Conservation (phyloP, 2,329 filamentous ascomycete genomes). For the Fusarium cicatricum region DNA sequence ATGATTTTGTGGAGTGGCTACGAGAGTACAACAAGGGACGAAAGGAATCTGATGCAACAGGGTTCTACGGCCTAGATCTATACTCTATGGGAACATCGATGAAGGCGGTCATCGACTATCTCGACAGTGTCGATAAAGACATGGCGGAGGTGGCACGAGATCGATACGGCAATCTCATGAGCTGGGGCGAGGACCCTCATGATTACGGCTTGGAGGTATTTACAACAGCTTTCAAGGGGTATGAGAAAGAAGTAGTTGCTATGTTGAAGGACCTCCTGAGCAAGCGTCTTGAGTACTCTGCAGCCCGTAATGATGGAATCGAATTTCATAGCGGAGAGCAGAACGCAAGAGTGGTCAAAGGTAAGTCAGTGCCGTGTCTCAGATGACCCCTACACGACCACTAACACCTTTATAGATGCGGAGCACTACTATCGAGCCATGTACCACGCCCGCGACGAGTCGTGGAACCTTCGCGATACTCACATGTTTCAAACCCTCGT, state of each 20-base stretch:
- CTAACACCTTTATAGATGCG: slow-evolving; percentile 5
- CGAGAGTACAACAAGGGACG: slow-evolving; percentile 17
- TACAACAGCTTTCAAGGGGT: slow-evolving; percentile 17
- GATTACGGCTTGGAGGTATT: slow-evolving; percentile 27
- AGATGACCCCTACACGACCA: too few relatives aligned
- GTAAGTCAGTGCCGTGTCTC: not conserved
- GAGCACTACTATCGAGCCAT: slow-evolving; percentile 29
- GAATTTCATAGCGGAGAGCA: slow-evolving; percentile 26
- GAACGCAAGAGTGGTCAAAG: slow-evolving; percentile 25
- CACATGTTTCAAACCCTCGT: slow-evolving; percentile 26
- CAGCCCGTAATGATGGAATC: slow-evolving; percentile 1
- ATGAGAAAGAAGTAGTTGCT: slow-evolving; percentile 13
- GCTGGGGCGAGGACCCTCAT: slow-evolving; percentile 23
- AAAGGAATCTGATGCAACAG: slow-evolving; percentile 2
- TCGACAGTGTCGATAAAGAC: slow-evolving; percentile 23
- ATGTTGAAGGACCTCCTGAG: slow-evolving; percentile 18
- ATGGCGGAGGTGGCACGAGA: slow-evolving; percentile 25
- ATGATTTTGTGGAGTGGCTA: slow-evolving; percentile 27
- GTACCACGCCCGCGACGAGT: slow-evolving; percentile 23
- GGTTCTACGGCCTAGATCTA: slow-evolving; percentile 21
- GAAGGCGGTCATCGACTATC: slow-evolving; percentile 22
- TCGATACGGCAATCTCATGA: slow-evolving; percentile 17
- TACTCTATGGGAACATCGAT: slow-evolving; percentile 28
- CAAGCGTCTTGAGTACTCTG: slow-evolving; percentile 18
- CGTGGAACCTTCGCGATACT: slow-evolving; percentile 25